Percentiles rank a stretch among this genome's conserved stretches.
These are phyloP conservation scores for Ophiostoma piceae DNA, from an alignment of 2,329 filamentous ascomycete genomes.

Conservation along the genomic window DNA sequence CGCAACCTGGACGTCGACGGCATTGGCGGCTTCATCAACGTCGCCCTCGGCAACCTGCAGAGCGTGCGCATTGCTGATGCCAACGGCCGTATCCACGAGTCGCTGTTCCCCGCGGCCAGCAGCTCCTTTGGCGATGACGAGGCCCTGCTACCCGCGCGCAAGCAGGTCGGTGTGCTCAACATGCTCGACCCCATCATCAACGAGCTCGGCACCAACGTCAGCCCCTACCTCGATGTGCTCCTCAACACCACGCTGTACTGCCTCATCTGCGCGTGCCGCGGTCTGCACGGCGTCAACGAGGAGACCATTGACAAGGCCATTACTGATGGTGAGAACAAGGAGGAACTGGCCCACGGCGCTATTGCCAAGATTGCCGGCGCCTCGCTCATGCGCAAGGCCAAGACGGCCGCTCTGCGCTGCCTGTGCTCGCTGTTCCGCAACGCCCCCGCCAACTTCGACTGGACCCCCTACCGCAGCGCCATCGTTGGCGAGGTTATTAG, in stretches of 20 bases:
- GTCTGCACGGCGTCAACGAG: slow-evolving; percentile 36
- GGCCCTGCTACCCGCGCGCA: slow-evolving; percentile 57
- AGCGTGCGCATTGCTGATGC: slow-evolving; percentile 53
- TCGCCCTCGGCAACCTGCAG: slow-evolving; percentile 68
- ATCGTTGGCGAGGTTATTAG: slow-evolving; percentile 72
- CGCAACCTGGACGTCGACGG: slow-evolving; percentile 70
- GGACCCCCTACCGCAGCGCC: slow-evolving; percentile 63
- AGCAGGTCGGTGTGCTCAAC: slow-evolving; percentile 85
- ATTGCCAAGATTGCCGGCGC: slow-evolving; percentile 27
- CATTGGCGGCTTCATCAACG: slow-evolving; percentile 73
- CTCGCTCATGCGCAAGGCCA: slow-evolving; percentile 61
- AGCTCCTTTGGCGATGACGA: slow-evolving; percentile 13
- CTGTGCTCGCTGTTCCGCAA: slow-evolving; percentile 72
- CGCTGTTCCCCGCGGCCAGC: slow-evolving; percentile 42
- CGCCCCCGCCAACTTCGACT: slow-evolving; percentile 57
- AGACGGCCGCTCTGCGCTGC: slow-evolving; percentile 74
- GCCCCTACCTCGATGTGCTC: slow-evolving; percentile 61
- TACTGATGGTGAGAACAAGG: slow-evolving; percentile 34
- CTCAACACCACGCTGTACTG: slow-evolving; percentile 78
- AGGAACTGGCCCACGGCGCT: background rate
- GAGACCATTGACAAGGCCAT: slow-evolving; percentile 38
- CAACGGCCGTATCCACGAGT: slow-evolving; percentile 41
- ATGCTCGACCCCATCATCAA: slow-evolving; percentile 85
- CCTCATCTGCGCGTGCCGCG: slow-evolving; percentile 63
- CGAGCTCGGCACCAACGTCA: slow-evolving; percentile 70